phyloP scores from a whole-genome alignment of 2,329 filamentous ascomycete species.

The Microcyclospora pomicola region DNA sequence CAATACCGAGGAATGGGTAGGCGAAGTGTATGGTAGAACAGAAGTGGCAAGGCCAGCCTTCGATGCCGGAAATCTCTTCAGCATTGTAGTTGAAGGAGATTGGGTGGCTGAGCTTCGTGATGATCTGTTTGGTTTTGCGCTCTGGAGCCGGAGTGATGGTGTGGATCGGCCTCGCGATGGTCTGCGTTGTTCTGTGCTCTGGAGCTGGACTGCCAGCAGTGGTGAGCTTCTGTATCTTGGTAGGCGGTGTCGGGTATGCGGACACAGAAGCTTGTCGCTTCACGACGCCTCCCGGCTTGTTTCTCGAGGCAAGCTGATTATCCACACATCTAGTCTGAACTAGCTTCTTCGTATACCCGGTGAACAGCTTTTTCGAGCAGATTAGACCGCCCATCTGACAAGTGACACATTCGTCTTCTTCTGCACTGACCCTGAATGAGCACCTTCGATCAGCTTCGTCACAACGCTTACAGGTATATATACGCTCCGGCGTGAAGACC shows the following conservation, averaged over 20 bases:
- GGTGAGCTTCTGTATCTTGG: no score
- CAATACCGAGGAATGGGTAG: constrained; percentile 22
- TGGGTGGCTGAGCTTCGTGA: constrained; percentile 28
- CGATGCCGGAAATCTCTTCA: neutral
- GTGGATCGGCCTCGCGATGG: neutral
- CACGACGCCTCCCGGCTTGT: neutral
- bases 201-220: no score
- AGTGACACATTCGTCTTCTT: no score
- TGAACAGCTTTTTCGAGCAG: no score
- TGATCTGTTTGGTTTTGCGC: constrained; percentile 13
- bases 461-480: constrained; percentile 1
- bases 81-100: constrained; percentile 23
- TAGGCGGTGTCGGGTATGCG: no score
- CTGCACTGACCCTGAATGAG: constrained; percentile 2
- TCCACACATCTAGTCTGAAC: no score
- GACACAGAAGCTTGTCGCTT: neutral
- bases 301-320: neutral
- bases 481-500: no score
- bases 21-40: constrained; percentile 25
- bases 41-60: constrained; percentile 25
- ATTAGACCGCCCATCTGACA: no score
- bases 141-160: neutral
- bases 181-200: no score
- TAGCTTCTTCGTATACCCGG: no score
- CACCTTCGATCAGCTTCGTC: constrained; percentile 6